These are phyloP conservation scores for Leccinum fibrillosum DNA, from an alignment of 768 basidiomycete species.

Conservation along the genomic window DNA sequence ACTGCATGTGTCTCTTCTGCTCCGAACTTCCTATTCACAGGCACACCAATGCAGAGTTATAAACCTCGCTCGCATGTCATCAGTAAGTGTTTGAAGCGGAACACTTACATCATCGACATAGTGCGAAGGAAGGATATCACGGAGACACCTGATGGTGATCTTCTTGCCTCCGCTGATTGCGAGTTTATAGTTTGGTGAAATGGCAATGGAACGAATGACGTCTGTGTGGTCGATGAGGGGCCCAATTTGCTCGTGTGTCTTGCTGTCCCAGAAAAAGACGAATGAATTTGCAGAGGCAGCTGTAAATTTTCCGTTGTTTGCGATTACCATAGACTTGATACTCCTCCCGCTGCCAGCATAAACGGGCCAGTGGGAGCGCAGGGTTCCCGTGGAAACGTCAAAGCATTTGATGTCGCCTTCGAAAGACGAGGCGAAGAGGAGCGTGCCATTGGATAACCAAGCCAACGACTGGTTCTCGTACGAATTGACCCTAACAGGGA, in stretches of 20 bases:
- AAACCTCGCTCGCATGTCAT: background rate
- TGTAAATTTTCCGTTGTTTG: constrained; percentile 10
- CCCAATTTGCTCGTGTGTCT: constrained; percentile 2
- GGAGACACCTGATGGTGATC: constrained; percentile 1
- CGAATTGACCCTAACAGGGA: constrained; percentile 7
- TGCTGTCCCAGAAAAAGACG: constrained; percentile 11
- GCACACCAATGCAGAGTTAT: background rate
- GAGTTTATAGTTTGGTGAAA: constrained; percentile 9
- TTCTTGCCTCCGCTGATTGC: constrained; percentile 2
- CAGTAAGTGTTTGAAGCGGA: no score
- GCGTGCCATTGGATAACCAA: constrained; percentile 3
- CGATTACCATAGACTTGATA: constrained; percentile 6
- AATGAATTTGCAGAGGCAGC: constrained; percentile 1
- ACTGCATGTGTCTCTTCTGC: background rate
- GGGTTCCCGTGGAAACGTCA: background rate
- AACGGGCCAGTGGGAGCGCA: background rate
- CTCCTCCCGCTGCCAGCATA: background rate
- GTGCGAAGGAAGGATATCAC: constrained; percentile 2
- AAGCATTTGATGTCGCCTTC: constrained; percentile 6
- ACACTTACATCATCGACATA: constrained; percentile 9
- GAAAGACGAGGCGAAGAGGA: constrained; percentile 8
- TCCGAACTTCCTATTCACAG: background rate
- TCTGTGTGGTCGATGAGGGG: constrained; percentile 3
- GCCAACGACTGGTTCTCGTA: constrained; percentile 12
- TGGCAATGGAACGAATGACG: constrained; percentile 3